Evolutionary conservation across 1,284 basidiomycete genomes (phyloP).

Genomic region (Leccinum solheimii): DNA sequence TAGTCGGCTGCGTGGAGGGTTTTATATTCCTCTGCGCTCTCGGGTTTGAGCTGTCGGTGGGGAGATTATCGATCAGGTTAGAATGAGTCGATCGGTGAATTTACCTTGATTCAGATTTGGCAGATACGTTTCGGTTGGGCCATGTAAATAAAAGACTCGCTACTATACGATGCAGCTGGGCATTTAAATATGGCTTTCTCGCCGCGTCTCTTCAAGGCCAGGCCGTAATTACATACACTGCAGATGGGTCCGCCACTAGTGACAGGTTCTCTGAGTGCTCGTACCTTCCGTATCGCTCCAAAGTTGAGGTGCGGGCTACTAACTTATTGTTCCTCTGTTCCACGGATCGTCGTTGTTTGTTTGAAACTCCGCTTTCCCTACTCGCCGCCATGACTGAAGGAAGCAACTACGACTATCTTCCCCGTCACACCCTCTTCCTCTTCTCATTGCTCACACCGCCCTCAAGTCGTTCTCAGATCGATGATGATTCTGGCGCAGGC

Average conservation of each 20-base stretch:
- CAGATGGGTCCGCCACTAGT: background rate
- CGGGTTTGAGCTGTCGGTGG: constrained; percentile 56
- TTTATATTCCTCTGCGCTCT: constrained; percentile 66
- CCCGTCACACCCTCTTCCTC: too few species aligned
- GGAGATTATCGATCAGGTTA: background rate
- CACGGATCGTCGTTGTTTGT: too few species aligned
- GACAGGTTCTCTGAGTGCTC: background rate
- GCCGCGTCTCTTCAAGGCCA: background rate
- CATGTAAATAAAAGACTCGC: constrained; percentile 9
- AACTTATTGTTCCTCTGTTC: too few species aligned
- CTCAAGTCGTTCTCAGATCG: too few species aligned
- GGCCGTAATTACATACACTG: background rate
- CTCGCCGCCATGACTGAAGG: too few species aligned
- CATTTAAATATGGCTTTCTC: background rate
- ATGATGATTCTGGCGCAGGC: too few species aligned
- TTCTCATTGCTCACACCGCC: too few species aligned
- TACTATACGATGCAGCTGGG: background rate
- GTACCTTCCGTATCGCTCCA: background rate
- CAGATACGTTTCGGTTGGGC: constrained; percentile 61
- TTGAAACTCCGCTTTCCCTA: too few species aligned
- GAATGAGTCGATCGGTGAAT: background rate
- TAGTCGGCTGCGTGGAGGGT: constrained; percentile 70
- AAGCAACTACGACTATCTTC: too few species aligned
- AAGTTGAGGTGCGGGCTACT: too few species aligned
- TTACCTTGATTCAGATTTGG: constrained; percentile 65